Conservation (phyloP, 108 stramenopile species). For the Nitzschia sp. region DNA sequence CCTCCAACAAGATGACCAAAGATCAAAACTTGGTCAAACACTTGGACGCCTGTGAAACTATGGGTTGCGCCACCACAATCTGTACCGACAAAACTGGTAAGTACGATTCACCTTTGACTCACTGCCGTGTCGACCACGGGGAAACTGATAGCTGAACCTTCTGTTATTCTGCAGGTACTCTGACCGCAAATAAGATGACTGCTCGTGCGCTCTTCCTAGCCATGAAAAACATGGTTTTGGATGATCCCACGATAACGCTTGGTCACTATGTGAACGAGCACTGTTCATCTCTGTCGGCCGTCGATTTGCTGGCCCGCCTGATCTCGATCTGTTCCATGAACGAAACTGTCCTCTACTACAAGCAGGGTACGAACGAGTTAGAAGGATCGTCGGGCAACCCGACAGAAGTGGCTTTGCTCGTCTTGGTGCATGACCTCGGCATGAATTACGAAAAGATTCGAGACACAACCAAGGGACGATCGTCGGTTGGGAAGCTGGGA, state of each 20-base stretch:
- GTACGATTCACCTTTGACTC: constrained; percentile 22
- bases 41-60: constrained; percentile 98
- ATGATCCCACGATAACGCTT: constrained; percentile 54
- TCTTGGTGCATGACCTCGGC: constrained; percentile 64
- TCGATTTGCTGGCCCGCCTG: constrained; percentile 47
- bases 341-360: constrained; percentile 63
- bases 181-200: constrained; percentile 97
- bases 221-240: constrained; percentile 47
- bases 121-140: too few species aligned
- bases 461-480: constrained; percentile 67
- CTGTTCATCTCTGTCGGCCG: constrained; percentile 6
- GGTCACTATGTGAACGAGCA: constrained; percentile 51
- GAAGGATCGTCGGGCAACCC: constrained; percentile 81
- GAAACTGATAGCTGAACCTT: not conserved
- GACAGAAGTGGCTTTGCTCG: constrained; percentile 93
- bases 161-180: constrained; percentile 65
- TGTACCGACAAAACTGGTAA: constrained; percentile 95
- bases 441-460: constrained; percentile 67
- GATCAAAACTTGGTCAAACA: constrained; percentile 96
- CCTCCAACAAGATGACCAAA: constrained; percentile 91
- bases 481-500: constrained; percentile 56
- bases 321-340: constrained; percentile 86
- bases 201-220: constrained; percentile 66
- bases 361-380: constrained; percentile 31
- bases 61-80: constrained; percentile 99